Conservation (phyloP, 495 filamentous ascomycete genomes). For the Penicillium alfredii region DNA sequence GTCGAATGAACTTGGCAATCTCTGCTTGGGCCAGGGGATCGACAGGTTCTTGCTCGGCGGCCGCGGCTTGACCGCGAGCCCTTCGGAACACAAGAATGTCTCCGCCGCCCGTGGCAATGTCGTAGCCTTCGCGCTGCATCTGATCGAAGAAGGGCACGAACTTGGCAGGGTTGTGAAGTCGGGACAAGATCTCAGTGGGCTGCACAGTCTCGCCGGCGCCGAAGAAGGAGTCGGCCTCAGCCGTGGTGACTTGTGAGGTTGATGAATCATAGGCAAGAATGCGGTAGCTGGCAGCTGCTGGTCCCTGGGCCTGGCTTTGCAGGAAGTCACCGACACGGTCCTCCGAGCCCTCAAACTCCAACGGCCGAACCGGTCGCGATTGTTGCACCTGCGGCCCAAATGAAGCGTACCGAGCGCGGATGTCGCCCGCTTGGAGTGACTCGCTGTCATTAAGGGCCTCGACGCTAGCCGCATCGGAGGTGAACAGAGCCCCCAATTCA, state of each 20-base stretch:
- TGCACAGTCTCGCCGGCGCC: conserved; percentile 37
- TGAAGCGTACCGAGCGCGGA: conserved; percentile 38
- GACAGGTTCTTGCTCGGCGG: conserved; percentile 5
- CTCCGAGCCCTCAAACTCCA: conserved; percentile 29
- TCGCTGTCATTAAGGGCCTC: conserved; percentile 17
- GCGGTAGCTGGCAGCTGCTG: conserved; percentile 51
- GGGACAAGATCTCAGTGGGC: conserved; percentile 58
- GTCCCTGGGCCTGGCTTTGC: background rate
- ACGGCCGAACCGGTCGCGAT: conserved; percentile 18
- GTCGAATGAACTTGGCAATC: conserved; percentile 3
- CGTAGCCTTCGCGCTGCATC: conserved; percentile 63
- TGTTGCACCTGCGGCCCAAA: conserved; percentile 14
- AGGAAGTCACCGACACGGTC: conserved; percentile 16
- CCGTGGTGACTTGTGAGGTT: conserved; percentile 52
- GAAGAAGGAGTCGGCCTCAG: conserved; percentile 57
- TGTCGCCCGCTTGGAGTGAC: conserved; percentile 43
- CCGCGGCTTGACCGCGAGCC: too few species aligned
- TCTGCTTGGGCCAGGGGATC: conserved; percentile 8
- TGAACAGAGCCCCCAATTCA: conserved; percentile 10
- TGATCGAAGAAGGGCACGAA: conserved; percentile 64
- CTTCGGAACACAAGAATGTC: conserved; percentile 72
- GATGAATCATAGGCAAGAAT: conserved; percentile 67
- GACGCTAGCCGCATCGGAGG: conserved; percentile 4
- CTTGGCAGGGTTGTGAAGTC: conserved; percentile 62
- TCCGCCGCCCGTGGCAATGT: conserved; percentile 62